Conservation (phyloP, 495 filamentous ascomycete genomes). For the Hypoxylon perforatum region DNA sequence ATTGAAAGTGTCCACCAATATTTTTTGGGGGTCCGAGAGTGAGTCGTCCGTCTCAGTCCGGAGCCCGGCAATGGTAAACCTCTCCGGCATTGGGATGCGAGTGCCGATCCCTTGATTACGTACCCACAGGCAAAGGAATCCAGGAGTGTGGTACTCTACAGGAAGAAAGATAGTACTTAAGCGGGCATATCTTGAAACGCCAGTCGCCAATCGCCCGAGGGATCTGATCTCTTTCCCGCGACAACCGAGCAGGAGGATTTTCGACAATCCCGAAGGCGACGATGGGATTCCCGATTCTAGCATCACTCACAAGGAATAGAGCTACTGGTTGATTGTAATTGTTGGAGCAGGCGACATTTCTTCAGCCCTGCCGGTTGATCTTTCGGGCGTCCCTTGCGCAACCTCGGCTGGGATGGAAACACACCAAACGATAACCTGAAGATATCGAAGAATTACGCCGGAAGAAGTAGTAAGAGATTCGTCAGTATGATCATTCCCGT, state of each 20-base stretch:
- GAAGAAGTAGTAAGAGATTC: conserved; percentile 12
- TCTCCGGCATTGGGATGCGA: conserved; percentile 8
- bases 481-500: background rate
- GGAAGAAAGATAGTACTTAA: conserved; percentile 36
- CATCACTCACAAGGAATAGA: conserved; percentile 1
- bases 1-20: conserved; percentile 8
- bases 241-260: conserved; percentile 11
- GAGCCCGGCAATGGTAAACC: conserved; percentile 23
- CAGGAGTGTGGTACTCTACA: conserved; percentile 10
- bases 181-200: conserved; percentile 36
- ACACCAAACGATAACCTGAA: conserved; percentile 1
- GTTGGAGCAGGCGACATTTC: background rate
- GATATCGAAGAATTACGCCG: conserved; percentile 14
- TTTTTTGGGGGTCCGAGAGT: conserved; percentile 41
- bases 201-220: conserved; percentile 18
- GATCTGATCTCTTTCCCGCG: conserved; percentile 19
- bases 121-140: conserved; percentile 11
- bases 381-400: conserved; percentile 20
- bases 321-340: background rate
- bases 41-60: conserved; percentile 40
- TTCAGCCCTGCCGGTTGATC: conserved; percentile 26
- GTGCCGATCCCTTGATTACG: conserved; percentile 34
- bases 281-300: background rate
- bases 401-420: conserved; percentile 6
- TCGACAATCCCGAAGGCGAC: conserved; percentile 9